Conservation (phyloP, 1,284 basidiomycete species). For the Boletus calvinii region DNA sequence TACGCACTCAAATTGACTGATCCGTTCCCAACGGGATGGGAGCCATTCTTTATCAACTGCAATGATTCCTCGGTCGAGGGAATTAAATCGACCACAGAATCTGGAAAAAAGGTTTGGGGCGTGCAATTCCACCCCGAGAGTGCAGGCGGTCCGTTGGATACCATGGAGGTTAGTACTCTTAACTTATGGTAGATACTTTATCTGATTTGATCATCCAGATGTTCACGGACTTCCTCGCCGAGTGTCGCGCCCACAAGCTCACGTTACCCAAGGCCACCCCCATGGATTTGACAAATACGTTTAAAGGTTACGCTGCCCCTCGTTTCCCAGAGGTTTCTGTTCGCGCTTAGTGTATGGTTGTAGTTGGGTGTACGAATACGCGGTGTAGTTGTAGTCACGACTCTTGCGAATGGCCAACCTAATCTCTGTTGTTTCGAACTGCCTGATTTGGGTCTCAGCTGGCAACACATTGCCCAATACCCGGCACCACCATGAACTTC, state of each 20-base stretch:
- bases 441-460: constrained; percentile 15
- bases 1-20: constrained; percentile 93
- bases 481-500: constrained; percentile 58
- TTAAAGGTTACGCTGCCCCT: constrained; percentile 7
- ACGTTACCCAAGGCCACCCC: constrained; percentile 24
- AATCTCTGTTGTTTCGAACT: neutral
- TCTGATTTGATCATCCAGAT: constrained; percentile 50
- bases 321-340: constrained; percentile 17
- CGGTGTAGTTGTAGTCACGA: neutral
- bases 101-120: constrained; percentile 90
- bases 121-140: constrained; percentile 97
- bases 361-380: constrained; percentile 22
- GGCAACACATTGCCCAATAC: neutral
- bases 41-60: constrained; percentile 97
- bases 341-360: constrained; percentile 16
- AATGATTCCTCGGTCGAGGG: constrained; percentile 98
- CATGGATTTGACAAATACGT: neutral
- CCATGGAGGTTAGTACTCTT: constrained; percentile 71
- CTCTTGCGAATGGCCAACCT: neutral
- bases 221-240: constrained; percentile 88
- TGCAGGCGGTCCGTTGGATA: constrained; percentile 89
- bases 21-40: constrained; percentile 93
- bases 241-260: constrained; percentile 66
- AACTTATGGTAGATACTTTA: neutral
- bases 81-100: constrained; percentile 87